Evolutionary conservation across 768 basidiomycete genomes (phyloP).

Genomic region (Hygrocybe coccinea): DNA sequence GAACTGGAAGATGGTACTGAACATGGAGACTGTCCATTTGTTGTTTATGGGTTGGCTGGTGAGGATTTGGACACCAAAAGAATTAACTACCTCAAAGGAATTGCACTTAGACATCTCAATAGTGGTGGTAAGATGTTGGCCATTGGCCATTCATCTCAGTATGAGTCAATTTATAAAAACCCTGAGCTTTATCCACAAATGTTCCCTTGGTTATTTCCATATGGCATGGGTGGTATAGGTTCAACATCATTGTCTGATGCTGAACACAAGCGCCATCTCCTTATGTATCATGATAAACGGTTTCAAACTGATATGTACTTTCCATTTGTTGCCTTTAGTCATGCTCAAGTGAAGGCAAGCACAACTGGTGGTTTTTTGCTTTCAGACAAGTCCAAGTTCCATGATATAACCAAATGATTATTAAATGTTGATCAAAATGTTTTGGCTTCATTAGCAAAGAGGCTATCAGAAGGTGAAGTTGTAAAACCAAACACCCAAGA

Average conservation of each 20-base stretch:
- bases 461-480: conserved; percentile 22
- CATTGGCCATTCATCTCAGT: conserved; percentile 14
- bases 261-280: conserved; percentile 19
- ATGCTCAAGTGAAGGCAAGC: conserved; percentile 33
- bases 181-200: conserved; percentile 26
- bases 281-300: conserved; percentile 38
- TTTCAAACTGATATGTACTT: conserved; percentile 37
- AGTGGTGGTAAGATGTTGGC: conserved; percentile 15
- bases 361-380: conserved; percentile 25
- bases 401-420: conserved; percentile 19
- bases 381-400: conserved; percentile 24
- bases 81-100: conserved; percentile 13
- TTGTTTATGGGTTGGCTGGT: conserved; percentile 34
- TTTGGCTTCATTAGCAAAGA: conserved; percentile 14
- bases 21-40: conserved; percentile 32
- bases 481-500: conserved; percentile 23
- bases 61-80: conserved; percentile 15
- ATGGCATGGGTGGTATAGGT: conserved; percentile 22
- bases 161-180: conserved; percentile 24
- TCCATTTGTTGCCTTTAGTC: conserved; percentile 36
- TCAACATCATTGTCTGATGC: conserved; percentile 14
- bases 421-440: conserved; percentile 20
- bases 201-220: conserved; percentile 35
- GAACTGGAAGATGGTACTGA: conserved; percentile 20
- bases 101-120: conserved; percentile 21